Percentiles rank a stretch among this genome's conserved stretches.
phyloP scores from a whole-genome alignment of 352 stramenopile species.

The Plasmopara viticola region DNA sequence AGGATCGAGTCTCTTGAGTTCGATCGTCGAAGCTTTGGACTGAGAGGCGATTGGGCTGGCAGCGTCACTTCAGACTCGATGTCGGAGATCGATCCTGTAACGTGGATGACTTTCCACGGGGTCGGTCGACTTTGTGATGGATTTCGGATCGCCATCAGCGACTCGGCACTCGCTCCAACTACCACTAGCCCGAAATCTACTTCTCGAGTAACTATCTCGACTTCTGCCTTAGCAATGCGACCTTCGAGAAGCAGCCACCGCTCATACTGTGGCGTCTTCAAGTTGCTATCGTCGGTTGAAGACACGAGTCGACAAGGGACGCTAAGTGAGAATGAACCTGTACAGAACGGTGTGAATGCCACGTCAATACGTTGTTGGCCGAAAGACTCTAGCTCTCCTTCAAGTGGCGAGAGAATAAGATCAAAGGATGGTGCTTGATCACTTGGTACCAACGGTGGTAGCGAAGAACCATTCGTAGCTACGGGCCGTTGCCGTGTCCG shows the following conservation, averaged over 20 bases:
- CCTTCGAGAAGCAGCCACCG: slow-evolving; percentile 56
- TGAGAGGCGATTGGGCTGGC: slow-evolving; percentile 1
- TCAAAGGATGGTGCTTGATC: slow-evolving; percentile 17
- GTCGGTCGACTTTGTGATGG: slow-evolving; percentile 17
- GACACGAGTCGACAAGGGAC: slow-evolving; percentile 35
- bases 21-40: slow-evolving; percentile 23
- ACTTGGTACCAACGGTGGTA: slow-evolving; percentile 3
- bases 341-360: slow-evolving; percentile 36
- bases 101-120: slow-evolving; percentile 42
- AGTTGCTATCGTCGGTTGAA: neutral
- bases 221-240: slow-evolving; percentile 26
- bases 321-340: slow-evolving; percentile 37
- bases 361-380: slow-evolving; percentile 17
- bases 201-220: slow-evolving; percentile 43
- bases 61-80: neutral
- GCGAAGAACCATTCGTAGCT: slow-evolving; percentile 5
- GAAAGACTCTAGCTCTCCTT: slow-evolving; percentile 20
- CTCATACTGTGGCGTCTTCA: slow-evolving; percentile 17
- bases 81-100: slow-evolving; percentile 7
- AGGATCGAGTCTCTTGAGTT: slow-evolving; percentile 52
- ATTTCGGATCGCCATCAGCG: slow-evolving; percentile 23
- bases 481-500: slow-evolving; percentile 14
- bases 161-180: slow-evolving; percentile 41
- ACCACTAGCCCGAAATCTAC: slow-evolving; percentile 75
- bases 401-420: slow-evolving; percentile 15